Percentiles rank a stretch among this genome's conserved stretches.
phyloP scores from a whole-genome alignment of 345 rosid species.

The Hirschfeldia incana region DNA sequence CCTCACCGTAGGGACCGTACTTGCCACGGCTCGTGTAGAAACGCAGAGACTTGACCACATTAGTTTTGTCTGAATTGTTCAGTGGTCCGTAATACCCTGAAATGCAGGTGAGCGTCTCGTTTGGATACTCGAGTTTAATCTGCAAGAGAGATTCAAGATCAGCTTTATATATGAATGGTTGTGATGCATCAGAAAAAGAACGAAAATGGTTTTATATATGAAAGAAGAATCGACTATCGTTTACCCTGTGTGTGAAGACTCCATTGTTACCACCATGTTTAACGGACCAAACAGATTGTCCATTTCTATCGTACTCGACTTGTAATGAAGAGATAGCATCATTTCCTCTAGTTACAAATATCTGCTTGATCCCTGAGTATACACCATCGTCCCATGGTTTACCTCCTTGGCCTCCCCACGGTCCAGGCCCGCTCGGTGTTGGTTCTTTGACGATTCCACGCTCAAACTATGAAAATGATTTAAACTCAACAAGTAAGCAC shows the following conservation, averaged over 20 bases:
- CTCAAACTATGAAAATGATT: constrained; percentile 51
- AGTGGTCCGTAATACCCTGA: constrained; percentile 70
- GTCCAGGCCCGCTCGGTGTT: constrained; percentile 81
- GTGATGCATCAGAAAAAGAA: constrained; percentile 4
- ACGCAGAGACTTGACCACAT: constrained; percentile 65
- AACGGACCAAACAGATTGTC: constrained; percentile 86
- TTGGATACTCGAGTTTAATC: constrained; percentile 74
- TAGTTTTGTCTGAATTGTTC: constrained; percentile 46
- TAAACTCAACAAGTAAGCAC: neutral
- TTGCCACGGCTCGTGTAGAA: constrained; percentile 74
- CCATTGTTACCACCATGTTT: constrained; percentile 81
- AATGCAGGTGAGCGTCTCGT: constrained; percentile 68
- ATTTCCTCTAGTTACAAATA: constrained; percentile 56
- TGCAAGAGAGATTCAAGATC: constrained; percentile 32
- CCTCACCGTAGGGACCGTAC: constrained; percentile 89
- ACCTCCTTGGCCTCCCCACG: constrained; percentile 93
- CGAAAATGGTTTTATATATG: neutral
- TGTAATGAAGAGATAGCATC: constrained; percentile 77
- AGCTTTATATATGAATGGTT: neutral
- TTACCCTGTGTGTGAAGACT: constrained; percentile 67
- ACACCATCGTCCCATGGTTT: constrained; percentile 93
- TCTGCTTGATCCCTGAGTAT: constrained; percentile 77
- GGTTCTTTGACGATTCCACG: constrained; percentile 70
- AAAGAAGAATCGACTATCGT: neutral
- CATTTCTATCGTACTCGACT: constrained; percentile 86